A percentile compares a stretch with the other conserved stretches of the same genome.
These are phyloP conservation scores for Fusarium torreyae DNA, from an alignment of 2,329 filamentous ascomycete genomes.

Conservation along the genomic window DNA sequence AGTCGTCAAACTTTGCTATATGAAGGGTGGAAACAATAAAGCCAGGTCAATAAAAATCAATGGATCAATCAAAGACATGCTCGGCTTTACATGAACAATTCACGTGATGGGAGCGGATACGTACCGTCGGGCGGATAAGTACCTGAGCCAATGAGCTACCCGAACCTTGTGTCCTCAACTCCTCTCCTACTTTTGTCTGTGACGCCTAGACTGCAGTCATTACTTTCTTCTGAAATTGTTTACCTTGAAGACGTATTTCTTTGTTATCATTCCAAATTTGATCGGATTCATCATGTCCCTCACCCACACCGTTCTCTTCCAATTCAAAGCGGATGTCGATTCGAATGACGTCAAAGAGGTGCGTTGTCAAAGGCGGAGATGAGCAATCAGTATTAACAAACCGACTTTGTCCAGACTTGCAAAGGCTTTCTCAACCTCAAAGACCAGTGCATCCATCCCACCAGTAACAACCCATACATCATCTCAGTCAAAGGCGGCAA, in stretches of 20 bases:
- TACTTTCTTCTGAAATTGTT: conserved; percentile 7
- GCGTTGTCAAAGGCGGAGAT: background rate
- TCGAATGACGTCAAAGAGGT: conserved; percentile 1
- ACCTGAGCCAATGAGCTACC: background rate
- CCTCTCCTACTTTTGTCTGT: background rate
- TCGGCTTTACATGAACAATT: background rate
- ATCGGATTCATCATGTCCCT: conserved; percentile 3
- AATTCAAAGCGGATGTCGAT: conserved; percentile 13
- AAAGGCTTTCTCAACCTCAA: conserved; percentile 19
- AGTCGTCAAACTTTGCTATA: background rate
- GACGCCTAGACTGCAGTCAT: background rate
- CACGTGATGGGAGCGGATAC: conserved; percentile 6
- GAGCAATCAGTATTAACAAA: conserved; percentile 1
- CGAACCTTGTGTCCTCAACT: background rate
- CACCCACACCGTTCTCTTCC: conserved; percentile 24
- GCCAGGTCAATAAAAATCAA: background rate
- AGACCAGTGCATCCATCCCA: conserved; percentile 19
- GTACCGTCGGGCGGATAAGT: background rate
- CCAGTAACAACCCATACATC: conserved; percentile 15
- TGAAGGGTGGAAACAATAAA: background rate
- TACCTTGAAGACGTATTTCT: background rate
- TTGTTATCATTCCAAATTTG: background rate
- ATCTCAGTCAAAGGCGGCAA: conserved; percentile 15
- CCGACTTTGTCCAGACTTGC: conserved; percentile 1
- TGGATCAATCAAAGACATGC: background rate